Evolutionary conservation across 1,139 yeast genomes (phyloP), one percentile per base, ranked within the genome.

Genomic region (Starmera stellimalicola): DNA sequence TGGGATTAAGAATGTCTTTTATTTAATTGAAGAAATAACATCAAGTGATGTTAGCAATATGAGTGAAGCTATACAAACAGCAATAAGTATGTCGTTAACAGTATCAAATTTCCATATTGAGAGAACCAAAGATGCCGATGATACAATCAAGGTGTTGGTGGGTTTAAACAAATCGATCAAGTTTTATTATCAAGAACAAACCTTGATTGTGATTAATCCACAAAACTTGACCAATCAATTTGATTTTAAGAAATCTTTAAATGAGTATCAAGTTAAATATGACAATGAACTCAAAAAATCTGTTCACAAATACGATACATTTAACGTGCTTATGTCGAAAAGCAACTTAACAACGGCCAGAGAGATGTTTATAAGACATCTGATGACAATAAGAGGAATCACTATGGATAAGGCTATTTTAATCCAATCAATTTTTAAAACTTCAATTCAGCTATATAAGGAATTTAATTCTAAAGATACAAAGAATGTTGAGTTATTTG

Each of bases 401-500:
- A 75, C 95, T 0, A 59, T 85, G 29, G 96, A 88, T 41, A 84
- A 82, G 52, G 98, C 98, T 0, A 53, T 76, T 9, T 73, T 75
- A 4, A 75, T 93, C 7, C 97, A 88, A 54, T 62, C 56, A 31
- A 52, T 63, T 29, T 85, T 68, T 46, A 68, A 70, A 6, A 83
- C 94, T 0, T 94, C 95, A 0, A 57, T 59, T 25, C 50, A 45
- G 17, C 60, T 85, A 16, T 47, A 74, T 5, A 62, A 62, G 11
- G 31, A 34, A 1, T 48, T 44, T 29, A 43, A 47, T 29, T 33
- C 37, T 2, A 19, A 29, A 4, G 46, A 45, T 27, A 32, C 34
- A 3, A 40, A 31, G 2, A 25, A 38, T 12, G 37, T 39, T 12
- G 16, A 39, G 7, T 41, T 34, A 15, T 41, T 33, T 29, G 52